These are phyloP conservation scores for Candida chilensis DNA, from an alignment of 805 yeast genomes.

Conservation along the genomic window DNA sequence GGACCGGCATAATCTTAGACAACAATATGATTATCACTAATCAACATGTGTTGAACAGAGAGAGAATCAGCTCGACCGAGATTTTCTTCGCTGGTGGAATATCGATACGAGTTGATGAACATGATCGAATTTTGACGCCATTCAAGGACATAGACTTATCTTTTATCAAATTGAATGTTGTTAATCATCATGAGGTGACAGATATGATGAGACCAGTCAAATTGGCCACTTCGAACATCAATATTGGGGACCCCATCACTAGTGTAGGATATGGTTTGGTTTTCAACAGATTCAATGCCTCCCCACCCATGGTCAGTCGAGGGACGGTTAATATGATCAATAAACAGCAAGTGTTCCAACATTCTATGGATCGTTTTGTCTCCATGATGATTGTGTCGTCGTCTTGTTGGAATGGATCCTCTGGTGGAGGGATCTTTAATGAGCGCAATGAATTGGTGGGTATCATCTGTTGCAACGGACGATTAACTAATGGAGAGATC, in stretches of 20 bases:
- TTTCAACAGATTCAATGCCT: conserved; percentile 9
- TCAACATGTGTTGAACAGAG: conserved; percentile 23
- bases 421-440: conserved; percentile 34
- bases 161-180: conserved; percentile 16
- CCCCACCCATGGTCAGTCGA: too few relatives aligned
- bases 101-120: too few relatives aligned
- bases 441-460: conserved; percentile 20
- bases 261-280: conserved; percentile 33
- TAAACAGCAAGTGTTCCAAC: too few relatives aligned
- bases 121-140: conserved; percentile 18
- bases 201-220: background rate
- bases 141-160: conserved; percentile 23
- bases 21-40: conserved; percentile 25
- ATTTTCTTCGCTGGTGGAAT: too few relatives aligned
- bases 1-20: conserved; percentile 27
- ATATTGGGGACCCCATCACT: conserved; percentile 12
- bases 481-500: conserved; percentile 8
- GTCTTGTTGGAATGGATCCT: conserved; percentile 42
- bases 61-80: conserved; percentile 4
- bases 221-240: conserved; percentile 1
- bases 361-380: too few relatives aligned
- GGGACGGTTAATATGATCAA: too few relatives aligned
- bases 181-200: conserved; percentile 1
- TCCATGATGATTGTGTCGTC: conserved; percentile 29
- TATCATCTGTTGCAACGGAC: conserved; percentile 32